Evolutionary conservation across 2,329 filamentous ascomycete species (phyloP).

Genomic region (Emergomyces pasteurianus): DNA sequence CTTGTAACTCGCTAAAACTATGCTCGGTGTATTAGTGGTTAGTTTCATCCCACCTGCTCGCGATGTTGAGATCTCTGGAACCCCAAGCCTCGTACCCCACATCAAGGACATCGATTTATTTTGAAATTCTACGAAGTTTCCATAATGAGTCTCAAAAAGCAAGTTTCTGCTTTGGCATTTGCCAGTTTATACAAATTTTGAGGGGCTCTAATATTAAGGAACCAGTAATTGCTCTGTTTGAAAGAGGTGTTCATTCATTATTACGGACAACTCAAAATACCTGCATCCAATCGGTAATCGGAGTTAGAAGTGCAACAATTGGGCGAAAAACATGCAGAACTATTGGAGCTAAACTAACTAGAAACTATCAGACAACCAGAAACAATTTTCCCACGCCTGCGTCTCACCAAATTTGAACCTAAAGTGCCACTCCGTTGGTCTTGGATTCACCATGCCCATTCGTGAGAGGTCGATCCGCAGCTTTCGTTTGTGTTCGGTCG

Average conservation of each 20-base stretch:
- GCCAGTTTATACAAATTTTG: not conserved
- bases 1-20: not conserved
- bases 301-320: not conserved
- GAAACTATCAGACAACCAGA: not conserved
- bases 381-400: not conserved
- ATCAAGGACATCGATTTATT: not conserved
- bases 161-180: not conserved
- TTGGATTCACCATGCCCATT: not conserved
- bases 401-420: not conserved
- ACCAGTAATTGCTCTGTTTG: not conserved
- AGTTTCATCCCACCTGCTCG: not conserved
- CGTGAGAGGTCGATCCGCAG: not conserved
- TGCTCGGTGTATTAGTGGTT: not conserved
- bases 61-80: not conserved
- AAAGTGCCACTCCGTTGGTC: not conserved
- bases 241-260: not conserved
- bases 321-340: not conserved
- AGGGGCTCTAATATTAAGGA: not conserved
- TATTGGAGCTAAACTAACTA: not conserved
- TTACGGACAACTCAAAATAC: not conserved
- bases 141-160: not conserved
- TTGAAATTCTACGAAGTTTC: not conserved
- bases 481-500: not conserved
- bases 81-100: not conserved
- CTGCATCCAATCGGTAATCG: not conserved